Percentiles rank a stretch among this genome's conserved stretches.
Evolutionary conservation across 768 basidiomycete genomes (phyloP).

Genomic region (Psilocybe cyanescens): DNA sequence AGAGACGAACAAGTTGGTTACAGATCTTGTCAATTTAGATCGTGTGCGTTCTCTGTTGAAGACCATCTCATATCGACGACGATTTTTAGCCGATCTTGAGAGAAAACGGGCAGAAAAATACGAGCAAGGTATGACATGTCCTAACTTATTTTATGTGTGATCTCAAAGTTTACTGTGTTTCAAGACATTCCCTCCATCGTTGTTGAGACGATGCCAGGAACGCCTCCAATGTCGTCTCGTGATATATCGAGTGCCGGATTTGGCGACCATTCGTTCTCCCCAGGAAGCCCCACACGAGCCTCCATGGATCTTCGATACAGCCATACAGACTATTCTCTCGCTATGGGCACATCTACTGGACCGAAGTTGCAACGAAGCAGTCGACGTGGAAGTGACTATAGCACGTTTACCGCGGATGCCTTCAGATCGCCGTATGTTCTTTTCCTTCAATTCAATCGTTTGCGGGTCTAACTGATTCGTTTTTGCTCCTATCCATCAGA

Average conservation of each 20-base stretch:
- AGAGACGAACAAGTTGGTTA: constrained; percentile 78
- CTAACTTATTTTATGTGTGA: not conserved
- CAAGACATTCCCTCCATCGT: constrained; percentile 73
- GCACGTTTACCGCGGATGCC: constrained; percentile 59
- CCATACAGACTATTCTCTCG: constrained; percentile 51
- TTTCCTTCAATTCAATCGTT: not conserved
- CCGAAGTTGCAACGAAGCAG: constrained; percentile 58
- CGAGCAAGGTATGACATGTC: constrained; percentile 41
- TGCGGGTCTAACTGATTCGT: constrained; percentile 10
- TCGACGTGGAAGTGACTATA: constrained; percentile 61
- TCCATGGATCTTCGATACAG: constrained; percentile 31
- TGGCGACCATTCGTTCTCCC: constrained; percentile 28
- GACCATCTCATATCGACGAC: constrained; percentile 72
- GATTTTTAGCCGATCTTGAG: constrained; percentile 61
- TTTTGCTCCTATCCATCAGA: constrained; percentile 23
- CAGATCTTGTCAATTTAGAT: constrained; percentile 84
- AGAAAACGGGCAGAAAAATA: constrained; percentile 38
- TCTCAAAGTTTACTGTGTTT: constrained; percentile 1
- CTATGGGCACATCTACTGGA: constrained; percentile 44
- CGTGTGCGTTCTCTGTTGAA: constrained; percentile 80
- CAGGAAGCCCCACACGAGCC: constrained; percentile 43
- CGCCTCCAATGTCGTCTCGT: constrained; percentile 52
- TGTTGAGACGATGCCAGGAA: constrained; percentile 61
- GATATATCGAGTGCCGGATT: constrained; percentile 56
- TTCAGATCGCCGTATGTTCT: constrained; percentile 50